phyloP scores from a whole-genome alignment of 345 rosid species.

The Murraya koenigii region DNA sequence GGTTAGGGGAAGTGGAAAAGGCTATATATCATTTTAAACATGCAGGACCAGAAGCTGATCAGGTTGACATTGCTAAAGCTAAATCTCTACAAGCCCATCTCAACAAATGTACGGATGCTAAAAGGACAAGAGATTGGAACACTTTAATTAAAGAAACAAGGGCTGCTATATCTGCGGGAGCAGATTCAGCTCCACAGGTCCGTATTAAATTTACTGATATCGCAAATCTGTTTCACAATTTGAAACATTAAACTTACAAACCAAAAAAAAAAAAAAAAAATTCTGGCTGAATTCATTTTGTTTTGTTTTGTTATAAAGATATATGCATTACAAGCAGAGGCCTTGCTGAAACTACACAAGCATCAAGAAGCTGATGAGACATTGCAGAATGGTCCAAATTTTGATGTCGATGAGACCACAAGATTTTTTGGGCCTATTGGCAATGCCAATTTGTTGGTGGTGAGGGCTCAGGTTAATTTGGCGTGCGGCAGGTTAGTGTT shows the following conservation, averaged over 20 bases:
- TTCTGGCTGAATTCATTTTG: neutral
- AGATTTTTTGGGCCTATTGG: constrained; percentile 72
- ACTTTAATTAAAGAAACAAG: constrained; percentile 49
- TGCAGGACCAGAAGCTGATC: constrained; percentile 83
- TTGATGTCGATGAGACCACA: constrained; percentile 58
- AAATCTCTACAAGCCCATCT: constrained; percentile 54
- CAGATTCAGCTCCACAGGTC: constrained; percentile 91
- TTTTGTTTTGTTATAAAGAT: constrained; percentile 30
- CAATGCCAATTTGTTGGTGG: constrained; percentile 61
- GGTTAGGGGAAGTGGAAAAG: constrained; percentile 89
- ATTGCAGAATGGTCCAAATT: constrained; percentile 53
- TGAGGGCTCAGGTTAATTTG: constrained; percentile 80
- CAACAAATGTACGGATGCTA: constrained; percentile 67
- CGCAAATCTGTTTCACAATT: neutral
- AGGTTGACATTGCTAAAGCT: constrained; percentile 65
- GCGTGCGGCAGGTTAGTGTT: constrained; percentile 77
- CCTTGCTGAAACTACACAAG: constrained; percentile 60
- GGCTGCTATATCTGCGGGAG: constrained; percentile 59
- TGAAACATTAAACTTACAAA: neutral
- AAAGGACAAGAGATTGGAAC: constrained; percentile 69
- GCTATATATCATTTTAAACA: constrained; percentile 82
- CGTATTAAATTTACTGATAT: neutral
- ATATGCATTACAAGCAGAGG: constrained; percentile 91
- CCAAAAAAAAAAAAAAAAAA: too few species aligned
- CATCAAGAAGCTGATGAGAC: constrained; percentile 79